A percentile compares a stretch with the other conserved stretches of the same genome.
These are phyloP conservation scores for Paxillus ammoniavirescens DNA, from an alignment of 768 basidiomycete species.

Conservation along the genomic window DNA sequence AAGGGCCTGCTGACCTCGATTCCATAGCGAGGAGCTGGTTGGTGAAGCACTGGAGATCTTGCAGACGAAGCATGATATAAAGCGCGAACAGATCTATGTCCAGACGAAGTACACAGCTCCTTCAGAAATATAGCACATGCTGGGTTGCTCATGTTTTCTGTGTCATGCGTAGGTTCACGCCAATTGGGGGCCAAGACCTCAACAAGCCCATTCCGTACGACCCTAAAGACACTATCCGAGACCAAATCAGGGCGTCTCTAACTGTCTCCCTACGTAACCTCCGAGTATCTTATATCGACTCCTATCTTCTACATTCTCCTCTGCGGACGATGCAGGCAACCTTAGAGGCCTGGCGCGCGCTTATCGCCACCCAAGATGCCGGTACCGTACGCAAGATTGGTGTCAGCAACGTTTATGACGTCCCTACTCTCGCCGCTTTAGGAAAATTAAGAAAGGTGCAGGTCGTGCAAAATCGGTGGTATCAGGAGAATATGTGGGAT, in stretches of 20 bases:
- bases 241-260: constrained; percentile 65
- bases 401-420: constrained; percentile 76
- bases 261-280: constrained; percentile 65
- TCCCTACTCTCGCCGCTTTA: constrained; percentile 50
- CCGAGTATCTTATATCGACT: constrained; percentile 71
- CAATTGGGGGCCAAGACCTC: constrained; percentile 69
- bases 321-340: constrained; percentile 57
- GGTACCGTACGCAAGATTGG: constrained; percentile 68
- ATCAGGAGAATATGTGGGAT: constrained; percentile 79
- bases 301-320: constrained; percentile 78
- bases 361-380: constrained; percentile 60
- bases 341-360: constrained; percentile 64
- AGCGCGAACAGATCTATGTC: constrained; percentile 69
- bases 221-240: constrained; percentile 45
- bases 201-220: constrained; percentile 74
- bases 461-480: constrained; percentile 86
- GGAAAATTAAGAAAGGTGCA: constrained; percentile 56
- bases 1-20: background rate
- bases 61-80: constrained; percentile 54
- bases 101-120: constrained; percentile 66
- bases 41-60: constrained; percentile 67
- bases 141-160: background rate
- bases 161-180: constrained; percentile 57
- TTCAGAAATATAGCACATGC: background rate
- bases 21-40: constrained; percentile 70